Evolutionary conservation across 495 filamentous ascomycete species (phyloP), one percentile per base, ranked within the genome.

Genomic region (Penicillium lagena): DNA sequence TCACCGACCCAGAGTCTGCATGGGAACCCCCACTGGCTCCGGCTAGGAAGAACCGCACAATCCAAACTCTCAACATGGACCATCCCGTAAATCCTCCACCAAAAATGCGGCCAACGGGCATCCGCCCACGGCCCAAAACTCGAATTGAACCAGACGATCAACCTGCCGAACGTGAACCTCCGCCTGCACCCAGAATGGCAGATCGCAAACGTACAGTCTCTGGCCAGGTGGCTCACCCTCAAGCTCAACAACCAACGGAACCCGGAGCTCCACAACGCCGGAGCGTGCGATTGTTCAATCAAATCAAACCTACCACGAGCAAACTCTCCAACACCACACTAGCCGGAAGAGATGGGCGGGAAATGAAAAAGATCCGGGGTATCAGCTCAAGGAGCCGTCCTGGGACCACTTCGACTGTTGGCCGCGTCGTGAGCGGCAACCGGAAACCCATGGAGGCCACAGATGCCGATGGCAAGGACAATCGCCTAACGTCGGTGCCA

Each of bases 401-500:
- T 27, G 62, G 70, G 39, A 62, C 77, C 43, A 70, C 73, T 9
- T 76, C 85, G 5, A 86, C 75, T 42, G 82, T 91, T 15, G 86
- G 87, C 12, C 78, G 90, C 44, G 86, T 89, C 40, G 87, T 95
- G 29, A 96, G 90, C 54, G 90, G 90, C 15, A 94, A 90, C 54
- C 63, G 72, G 33, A 72, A 66, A 56, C 79, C 79, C 1, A 50
- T 82, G 13, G 84, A 87, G 38, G 67, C 75, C 27, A 80, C 82
- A 65, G 87, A 90, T 46, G 53, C 82, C 66, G 87, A 90, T 46
- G 53, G 79, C 39, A 83, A 88, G 50, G 72, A 57, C 55, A 87
- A 76, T 56, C 60, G 12, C 52, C 59, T 35, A 58, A 56, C 42
- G 45, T 56, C 12, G 39, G 41, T 15, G 52, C 59, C 22, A 22